Evolutionary conservation across 805 yeast species (phyloP), one percentile per base, ranked within the genome.

Genomic region (Wickerhamiella parazyma): DNA sequence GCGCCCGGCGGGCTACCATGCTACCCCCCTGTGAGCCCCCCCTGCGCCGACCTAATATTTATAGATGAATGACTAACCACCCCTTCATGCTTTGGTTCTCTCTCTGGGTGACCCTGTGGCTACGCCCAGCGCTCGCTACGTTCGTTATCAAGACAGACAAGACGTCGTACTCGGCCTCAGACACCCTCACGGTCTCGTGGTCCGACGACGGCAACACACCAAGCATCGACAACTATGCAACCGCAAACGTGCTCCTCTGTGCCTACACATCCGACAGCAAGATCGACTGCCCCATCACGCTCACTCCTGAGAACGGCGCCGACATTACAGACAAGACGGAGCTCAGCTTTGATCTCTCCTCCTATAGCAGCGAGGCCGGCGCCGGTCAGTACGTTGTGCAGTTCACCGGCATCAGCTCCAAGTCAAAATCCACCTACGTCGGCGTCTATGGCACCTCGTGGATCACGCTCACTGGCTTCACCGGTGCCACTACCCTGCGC

Each of bases 351-450:
- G 56, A 66, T 1, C 73, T 76, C 5, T 12, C 21, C 1, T 35
- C 59, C 41, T 64, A 65, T 9, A 60, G 74, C 2, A 44, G 63
- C 19, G 55, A 55, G 9, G 79, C 74, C 29, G 75, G 75, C 2
- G 59, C 70, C 55, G 98, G 98, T 24, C 61, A 62, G 47, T 89
- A 73, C 61, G 83, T 65, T 59, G 59, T 89, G 50, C 96, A 89
- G 64, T 58, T 86, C 25, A 72, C 69, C 49, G 73, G 84, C 1
- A 46, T 52, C 8, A 65, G 62, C 44, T 80, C 78, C 56, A 84
- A 84, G 60, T 58, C 86, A 4, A 68, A 71, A 31, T 66, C 94
- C 54, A 31, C 37, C 39, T 54, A 53, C 41, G 47, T 47, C 14
- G 38, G 51, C 17, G 36, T 38, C 16, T 54, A 54, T 44, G 18